Evolutionary conservation across 148 eudicot genomes (phyloP), one percentile per base, ranked within the genome.

Genomic region (Nepenthes gracilis): DNA sequence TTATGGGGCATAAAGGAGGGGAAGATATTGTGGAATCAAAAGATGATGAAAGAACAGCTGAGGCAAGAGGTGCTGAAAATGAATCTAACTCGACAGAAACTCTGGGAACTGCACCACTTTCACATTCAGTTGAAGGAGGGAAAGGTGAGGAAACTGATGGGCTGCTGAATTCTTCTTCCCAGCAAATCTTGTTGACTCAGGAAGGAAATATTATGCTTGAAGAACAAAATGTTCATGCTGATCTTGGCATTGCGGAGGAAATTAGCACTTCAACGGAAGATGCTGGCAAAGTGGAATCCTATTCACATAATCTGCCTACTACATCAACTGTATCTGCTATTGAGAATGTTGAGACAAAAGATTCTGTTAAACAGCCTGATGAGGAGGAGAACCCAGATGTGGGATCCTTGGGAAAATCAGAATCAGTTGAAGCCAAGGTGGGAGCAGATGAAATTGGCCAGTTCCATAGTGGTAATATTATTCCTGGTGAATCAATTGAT

Each of bases 1-100:
- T 85, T 71, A 80, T 77, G 88, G 93, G 90, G 45, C 83, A 80
- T 34, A 77, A 77, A 77, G 86, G 70, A 59, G 86, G 58, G 58
- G 89, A 85, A 53, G 64, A 51, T 58, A 53, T 47, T 14, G 79
- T 45, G 56, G 78, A 64, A 33, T 47, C 67, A 37, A 56, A 78
- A 38, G 70, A 7, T 23, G 65, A 40, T 12, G 73, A 62, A 49
- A 58, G 33, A 10, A 47, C 52, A 4, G 67, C 54, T 35, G 70
- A 74, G 58, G 43, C 23, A 35, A 52, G 12, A 64, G 65, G 12
- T 63, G 58, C 33, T 59, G 65, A 47, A 53, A 66, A 11, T 67
- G 55, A 37, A 57, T 60, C 52, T 62, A 79, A 75, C 62, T 57
- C 76, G 34, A n/a, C 55, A 48, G 82, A 71, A 47, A 58, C 62